Evolutionary conservation across 2,329 filamentous ascomycete species (phyloP), one percentile per base, ranked within the genome.

Genomic region (Cytospora chrysosperma): DNA sequence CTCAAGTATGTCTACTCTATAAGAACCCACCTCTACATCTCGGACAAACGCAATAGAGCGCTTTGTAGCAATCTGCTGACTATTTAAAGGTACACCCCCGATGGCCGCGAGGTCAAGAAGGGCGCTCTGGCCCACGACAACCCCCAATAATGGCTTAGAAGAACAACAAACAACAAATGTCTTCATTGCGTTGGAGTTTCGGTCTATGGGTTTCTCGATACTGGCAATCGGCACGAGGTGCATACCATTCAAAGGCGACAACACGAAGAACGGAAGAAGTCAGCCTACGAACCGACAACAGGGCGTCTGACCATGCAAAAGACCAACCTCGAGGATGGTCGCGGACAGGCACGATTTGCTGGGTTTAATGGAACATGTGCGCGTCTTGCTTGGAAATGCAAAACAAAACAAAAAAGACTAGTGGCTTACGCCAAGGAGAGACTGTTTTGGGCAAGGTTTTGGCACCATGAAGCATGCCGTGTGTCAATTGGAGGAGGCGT

Each of bases 1-100:
- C 87, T 99, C 69, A 92, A 94, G 91, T 96, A 88, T 70, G 85
- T 71, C 47, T 37, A 34, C 12, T 26, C 24, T 12, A 37, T 54
- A 13, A 27, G 4, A 24, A 24, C 12, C 60, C 50, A n/a, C 4
- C 19, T 3, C 7, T 57, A 8, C 51, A 2, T 21, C 17, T 55
- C 21, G 17, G 7, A 17, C n/a, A 15, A 19, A 28, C 17, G 32
- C 26, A 34, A 5, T 17, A 30, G 27, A 21, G 4, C 32, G 52
- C 9, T 21, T 26, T 24, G n/a, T 9, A 34, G 6, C 37, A n/a
- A 21, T 6, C 40, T 54, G 56, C 60, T 64, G 19, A 63, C 47
- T 40, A 6, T 28, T 51, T 49, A 19, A 65, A 86, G 84, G 75
- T 87, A 87, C 72, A 87, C 85, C 3, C 85, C 85, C 56, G 84